A percentile compares a stretch with the other conserved stretches of the same genome.
Conservation (phyloP, 306 rosid genomes). For the Corylus avellana region DNA sequence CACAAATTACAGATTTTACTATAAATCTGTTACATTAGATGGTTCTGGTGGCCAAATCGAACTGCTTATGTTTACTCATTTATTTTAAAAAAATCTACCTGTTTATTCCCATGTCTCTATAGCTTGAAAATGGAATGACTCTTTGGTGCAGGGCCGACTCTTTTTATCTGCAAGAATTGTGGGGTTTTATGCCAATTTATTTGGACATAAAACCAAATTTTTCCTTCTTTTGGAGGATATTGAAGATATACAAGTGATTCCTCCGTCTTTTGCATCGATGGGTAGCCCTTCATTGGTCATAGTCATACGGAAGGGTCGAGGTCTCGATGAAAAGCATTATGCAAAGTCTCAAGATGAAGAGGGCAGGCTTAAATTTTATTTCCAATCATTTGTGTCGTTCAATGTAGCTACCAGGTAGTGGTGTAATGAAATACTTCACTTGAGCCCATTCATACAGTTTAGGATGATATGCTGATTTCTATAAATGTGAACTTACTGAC, state of each 20-base stretch:
- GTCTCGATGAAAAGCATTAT: slow-evolving; percentile 76
- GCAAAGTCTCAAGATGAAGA: slow-evolving; percentile 85
- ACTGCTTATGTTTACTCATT: background rate
- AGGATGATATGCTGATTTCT: background rate
- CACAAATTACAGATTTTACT: no score
- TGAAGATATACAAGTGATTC: slow-evolving; percentile 67
- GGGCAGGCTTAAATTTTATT: slow-evolving; percentile 82
- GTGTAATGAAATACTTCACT: background rate
- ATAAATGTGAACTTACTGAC: slow-evolving; percentile 19
- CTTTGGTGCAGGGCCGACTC: slow-evolving; percentile 68
- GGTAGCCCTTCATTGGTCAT: slow-evolving; percentile 80
- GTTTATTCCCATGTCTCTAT: background rate
- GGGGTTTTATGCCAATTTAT: slow-evolving; percentile 74
- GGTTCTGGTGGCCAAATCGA: background rate
- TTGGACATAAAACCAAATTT: slow-evolving; percentile 89
- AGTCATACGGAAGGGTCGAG: slow-evolving; percentile 64
- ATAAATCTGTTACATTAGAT: no score
- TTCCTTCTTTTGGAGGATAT: slow-evolving; percentile 96
- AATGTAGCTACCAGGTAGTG: slow-evolving; percentile 69
- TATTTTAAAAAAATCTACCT: background rate
- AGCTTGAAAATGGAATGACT: slow-evolving; percentile 9
- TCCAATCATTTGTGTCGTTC: slow-evolving; percentile 83
- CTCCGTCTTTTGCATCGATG: slow-evolving; percentile 71
- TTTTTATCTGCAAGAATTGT: slow-evolving; percentile 82
- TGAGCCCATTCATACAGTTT: background rate